These are phyloP conservation scores for Nitzschia palea DNA, from an alignment of 108 stramenopile genomes.

Conservation along the genomic window DNA sequence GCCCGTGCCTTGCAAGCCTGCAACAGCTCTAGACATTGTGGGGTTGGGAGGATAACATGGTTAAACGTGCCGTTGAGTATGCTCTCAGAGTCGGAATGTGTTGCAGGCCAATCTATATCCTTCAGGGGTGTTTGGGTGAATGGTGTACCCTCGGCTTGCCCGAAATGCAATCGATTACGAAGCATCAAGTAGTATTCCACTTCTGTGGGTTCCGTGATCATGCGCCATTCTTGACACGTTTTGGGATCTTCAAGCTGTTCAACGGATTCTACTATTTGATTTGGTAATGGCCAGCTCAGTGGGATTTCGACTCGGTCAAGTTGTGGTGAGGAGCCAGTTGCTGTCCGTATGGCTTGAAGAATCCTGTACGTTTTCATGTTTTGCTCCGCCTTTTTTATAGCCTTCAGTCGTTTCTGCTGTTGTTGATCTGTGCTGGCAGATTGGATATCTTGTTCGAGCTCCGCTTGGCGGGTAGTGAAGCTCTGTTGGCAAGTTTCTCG, in stretches of 20 bases:
- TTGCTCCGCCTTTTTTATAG: too few species aligned
- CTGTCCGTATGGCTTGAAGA: background rate
- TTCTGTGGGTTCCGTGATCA: background rate
- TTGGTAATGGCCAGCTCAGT: background rate
- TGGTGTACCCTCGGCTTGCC: conserved; percentile 1
- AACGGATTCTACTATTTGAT: background rate
- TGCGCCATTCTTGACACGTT: background rate
- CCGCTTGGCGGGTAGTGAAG: too few species aligned
- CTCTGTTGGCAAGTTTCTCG: too few species aligned
- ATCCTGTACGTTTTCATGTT: background rate
- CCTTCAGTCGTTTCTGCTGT: too few species aligned
- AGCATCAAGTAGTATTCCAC: background rate
- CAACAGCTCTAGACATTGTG: background rate
- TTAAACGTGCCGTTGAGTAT: background rate
- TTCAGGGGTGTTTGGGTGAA: background rate
- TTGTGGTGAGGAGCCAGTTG: background rate
- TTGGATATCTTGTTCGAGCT: too few species aligned
- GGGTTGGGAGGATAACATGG: background rate
- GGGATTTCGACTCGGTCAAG: background rate
- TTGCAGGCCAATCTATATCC: background rate
- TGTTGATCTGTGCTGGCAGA: too few species aligned
- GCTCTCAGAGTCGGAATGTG: background rate
- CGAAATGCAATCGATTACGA: conserved; percentile 2
- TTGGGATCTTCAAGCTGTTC: background rate
- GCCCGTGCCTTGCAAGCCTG: background rate